A percentile compares a stretch with the other conserved stretches of the same genome.
Conservation (phyloP, 2,329 filamentous ascomycete genomes). For the Simplicillium aogashimaense region DNA sequence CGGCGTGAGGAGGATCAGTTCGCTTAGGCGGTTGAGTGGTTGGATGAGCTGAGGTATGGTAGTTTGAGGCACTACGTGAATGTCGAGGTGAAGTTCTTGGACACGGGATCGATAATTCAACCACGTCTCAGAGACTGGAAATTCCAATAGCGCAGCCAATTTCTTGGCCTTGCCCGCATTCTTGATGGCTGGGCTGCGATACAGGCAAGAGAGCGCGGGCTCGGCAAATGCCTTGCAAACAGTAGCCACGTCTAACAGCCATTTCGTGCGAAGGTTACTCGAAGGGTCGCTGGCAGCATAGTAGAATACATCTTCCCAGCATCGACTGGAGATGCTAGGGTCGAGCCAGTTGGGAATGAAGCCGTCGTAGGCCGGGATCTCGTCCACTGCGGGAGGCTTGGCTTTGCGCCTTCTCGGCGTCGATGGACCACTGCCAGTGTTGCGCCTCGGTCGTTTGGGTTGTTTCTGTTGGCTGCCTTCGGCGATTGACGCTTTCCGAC, state of each 20-base stretch:
- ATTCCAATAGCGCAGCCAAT: conserved; percentile 44
- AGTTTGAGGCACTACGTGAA: conserved; percentile 45
- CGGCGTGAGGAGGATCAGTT: conserved; percentile 63
- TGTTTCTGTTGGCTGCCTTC: too few species aligned
- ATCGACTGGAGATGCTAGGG: conserved; percentile 50
- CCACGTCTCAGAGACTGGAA: conserved; percentile 33
- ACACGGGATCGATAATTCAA: conserved; percentile 65
- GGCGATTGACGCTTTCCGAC: too few species aligned
- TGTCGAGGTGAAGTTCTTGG: conserved; percentile 59
- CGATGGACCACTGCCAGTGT: too few species aligned
- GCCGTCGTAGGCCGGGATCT: neutral
- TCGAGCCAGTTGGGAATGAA: conserved; percentile 45
- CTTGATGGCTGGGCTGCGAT: conserved; percentile 56
- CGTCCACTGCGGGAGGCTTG: too few species aligned
- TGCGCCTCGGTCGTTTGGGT: too few species aligned
- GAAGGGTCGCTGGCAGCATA: conserved; percentile 46
- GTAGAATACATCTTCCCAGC: conserved; percentile 60
- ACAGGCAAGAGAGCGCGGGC: conserved; percentile 64
- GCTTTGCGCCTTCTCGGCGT: too few species aligned
- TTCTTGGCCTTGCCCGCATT: conserved; percentile 30
- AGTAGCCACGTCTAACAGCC: conserved; percentile 55
- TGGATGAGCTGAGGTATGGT: conserved; percentile 44
- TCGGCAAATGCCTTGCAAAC: conserved; percentile 58
- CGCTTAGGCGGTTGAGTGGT: conserved; percentile 54
- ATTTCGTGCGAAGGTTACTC: conserved; percentile 39